phyloP scores from a whole-genome alignment of 2,329 filamentous ascomycete genomes.

The Venturia nashicola region DNA sequence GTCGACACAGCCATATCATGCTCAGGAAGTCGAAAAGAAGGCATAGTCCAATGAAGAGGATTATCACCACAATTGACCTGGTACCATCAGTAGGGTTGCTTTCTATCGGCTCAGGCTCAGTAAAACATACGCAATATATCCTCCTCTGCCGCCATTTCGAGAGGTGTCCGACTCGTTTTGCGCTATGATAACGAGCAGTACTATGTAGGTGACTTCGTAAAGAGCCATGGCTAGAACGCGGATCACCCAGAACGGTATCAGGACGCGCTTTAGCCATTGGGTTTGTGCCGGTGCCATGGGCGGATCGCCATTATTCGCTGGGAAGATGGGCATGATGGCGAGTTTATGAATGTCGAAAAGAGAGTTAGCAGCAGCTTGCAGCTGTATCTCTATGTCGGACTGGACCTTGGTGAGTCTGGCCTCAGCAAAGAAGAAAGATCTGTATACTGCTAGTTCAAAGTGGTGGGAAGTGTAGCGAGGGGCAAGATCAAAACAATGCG shows the following conservation, averaged over 20 bases:
- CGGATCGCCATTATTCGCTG: not conserved
- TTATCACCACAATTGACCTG: conserved; percentile 15
- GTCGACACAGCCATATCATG: conserved; percentile 22
- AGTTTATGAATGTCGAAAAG: too few relatives aligned
- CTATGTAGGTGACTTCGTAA: conserved; percentile 19
- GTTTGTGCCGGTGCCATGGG: conserved; percentile 3
- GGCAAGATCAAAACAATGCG: not conserved
- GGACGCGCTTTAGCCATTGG: conserved; percentile 26
- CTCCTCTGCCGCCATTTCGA: not conserved
- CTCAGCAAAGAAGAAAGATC: not conserved
- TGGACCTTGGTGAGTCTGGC: not conserved
- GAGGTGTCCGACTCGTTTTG: not conserved
- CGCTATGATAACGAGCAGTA: conserved; percentile 15
- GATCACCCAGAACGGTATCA: conserved; percentile 25
- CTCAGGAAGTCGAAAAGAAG: conserved; percentile 23
- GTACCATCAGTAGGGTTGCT: not conserved
- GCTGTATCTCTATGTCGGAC: not conserved
- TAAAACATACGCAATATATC: not conserved
- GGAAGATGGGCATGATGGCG: not conserved
- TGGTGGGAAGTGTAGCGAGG: not conserved
- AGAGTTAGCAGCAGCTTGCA: not conserved
- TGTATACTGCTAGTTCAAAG: not conserved
- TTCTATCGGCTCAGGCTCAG: not conserved
- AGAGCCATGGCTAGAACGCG: conserved; percentile 22
- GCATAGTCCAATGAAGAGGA: conserved; percentile 21